Base-by-base conservation (phyloP, 768 basidiomycete genomes). In the Mycena venus region DNA sequence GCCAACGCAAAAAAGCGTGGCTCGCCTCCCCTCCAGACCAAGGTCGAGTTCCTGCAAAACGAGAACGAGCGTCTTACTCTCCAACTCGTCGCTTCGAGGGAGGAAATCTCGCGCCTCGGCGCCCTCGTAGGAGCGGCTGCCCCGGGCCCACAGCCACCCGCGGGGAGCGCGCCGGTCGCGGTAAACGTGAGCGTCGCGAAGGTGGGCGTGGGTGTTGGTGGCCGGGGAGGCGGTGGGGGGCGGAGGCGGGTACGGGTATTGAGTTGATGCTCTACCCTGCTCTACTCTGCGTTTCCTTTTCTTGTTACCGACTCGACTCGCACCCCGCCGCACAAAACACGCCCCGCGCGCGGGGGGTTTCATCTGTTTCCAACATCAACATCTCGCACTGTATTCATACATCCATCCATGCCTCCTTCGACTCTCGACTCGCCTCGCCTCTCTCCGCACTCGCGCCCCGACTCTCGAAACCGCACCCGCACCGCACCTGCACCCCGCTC, bases 1-100 rank as follows among this genome's bases (percentile, higher is more conserved):
- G 98, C 40, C 98, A 99, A 82, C 94, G 98, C 71, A 99, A 99
- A 85, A 99, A 99, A 84, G 96, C 96, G 6, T 99, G 98, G 98
- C 90, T 99, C 17, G 89, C 92, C 32, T 93, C 95, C 75, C n/a
- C 88, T 99, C 21, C 98, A 99, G 83, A 91, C 93, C 47, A 97
- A 97, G 80, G 96, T 98, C 84, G 98, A 99, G 82, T 95, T 88
- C 77, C 90, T 99, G 47, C 87, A 90, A n/a, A 92, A 93, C 76
- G 98, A 99, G 85, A 99, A 99, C 84, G 98, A 99, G 82, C 92
- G 96, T 25, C 91, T 99, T 27, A 93, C 95, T 34, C 88, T 91
- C 11, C 96, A 96, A 11, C 92, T 99, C 31, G 92, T 95, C 42
- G 91, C 93, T 7, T 93, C 97, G 21, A 92, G 96, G 51, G 98